A percentile compares a stretch with the other conserved stretches of the same genome.
phyloP scores from a whole-genome alignment of 164 flowering plant species.

The Magnolia changhungtana region DNA sequence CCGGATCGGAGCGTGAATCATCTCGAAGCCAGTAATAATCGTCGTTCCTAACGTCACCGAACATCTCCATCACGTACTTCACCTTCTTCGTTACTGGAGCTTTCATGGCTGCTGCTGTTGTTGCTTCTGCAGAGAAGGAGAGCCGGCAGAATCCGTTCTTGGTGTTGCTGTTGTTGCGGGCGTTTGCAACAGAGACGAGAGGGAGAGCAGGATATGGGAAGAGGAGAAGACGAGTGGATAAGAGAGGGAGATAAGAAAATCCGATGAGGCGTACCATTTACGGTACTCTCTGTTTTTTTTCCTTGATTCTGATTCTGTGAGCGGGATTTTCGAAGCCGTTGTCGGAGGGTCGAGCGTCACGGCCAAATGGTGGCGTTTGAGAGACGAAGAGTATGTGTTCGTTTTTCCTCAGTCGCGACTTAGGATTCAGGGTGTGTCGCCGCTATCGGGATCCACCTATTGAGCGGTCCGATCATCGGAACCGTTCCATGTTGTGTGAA shows the following conservation, averaged over 20 bases:
- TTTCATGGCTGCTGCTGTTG: constrained; percentile 14
- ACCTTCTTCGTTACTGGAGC: constrained; percentile 73
- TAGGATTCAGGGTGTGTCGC: too few relatives aligned
- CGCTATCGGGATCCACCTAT: too few relatives aligned
- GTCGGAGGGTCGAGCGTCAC: too few relatives aligned
- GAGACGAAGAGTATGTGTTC: too few relatives aligned
- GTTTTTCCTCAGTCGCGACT: too few relatives aligned
- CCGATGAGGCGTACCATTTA: not conserved
- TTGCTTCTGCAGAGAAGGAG: constrained; percentile 4
- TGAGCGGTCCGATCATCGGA: too few relatives aligned
- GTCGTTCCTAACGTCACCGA: constrained; percentile 79
- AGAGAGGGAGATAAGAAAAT: constrained; percentile 3
- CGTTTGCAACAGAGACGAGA: not conserved
- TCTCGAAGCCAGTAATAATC: constrained; percentile 96
- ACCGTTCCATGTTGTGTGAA: too few relatives aligned
- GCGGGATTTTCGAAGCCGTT: too few relatives aligned
- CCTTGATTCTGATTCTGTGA: too few relatives aligned
- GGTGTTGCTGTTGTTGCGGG: not conserved
- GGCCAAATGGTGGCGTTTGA: too few relatives aligned
- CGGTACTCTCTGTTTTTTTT: not conserved
- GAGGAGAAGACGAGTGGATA: not conserved
- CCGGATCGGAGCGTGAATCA: constrained; percentile 72
- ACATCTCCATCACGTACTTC: constrained; percentile 74
- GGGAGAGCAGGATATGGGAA: not conserved
- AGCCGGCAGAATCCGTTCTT: not conserved